These are phyloP conservation scores for Coemansia sp. DNA, from an alignment of 192 early-diverging fungal genomes.

Conservation along the genomic window DNA sequence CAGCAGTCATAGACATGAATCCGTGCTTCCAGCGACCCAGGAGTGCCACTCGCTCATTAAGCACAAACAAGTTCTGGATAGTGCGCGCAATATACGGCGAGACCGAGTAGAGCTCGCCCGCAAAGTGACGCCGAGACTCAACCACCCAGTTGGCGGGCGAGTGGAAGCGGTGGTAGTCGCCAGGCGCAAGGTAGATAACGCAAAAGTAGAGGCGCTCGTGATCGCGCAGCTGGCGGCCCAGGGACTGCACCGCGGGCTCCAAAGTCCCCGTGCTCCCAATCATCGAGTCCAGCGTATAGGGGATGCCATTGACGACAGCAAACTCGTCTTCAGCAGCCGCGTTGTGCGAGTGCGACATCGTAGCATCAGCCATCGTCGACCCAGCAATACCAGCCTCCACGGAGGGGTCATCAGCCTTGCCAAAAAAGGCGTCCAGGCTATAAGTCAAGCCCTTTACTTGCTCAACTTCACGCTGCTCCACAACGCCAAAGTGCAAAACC, in stretches of 20 bases:
- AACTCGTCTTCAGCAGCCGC: slow-evolving; percentile 79
- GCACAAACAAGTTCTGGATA: slow-evolving; percentile 87
- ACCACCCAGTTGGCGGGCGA: slow-evolving; percentile 95
- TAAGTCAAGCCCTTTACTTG: slow-evolving; percentile 96
- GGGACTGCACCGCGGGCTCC: slow-evolving; percentile 26
- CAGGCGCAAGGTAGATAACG: slow-evolving; percentile 96
- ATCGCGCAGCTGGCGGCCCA: slow-evolving; percentile 52
- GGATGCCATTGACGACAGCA: slow-evolving; percentile 84
- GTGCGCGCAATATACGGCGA: slow-evolving; percentile 85
- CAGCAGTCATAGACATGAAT: slow-evolving; percentile 95
- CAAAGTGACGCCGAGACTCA: slow-evolving; percentile 84
- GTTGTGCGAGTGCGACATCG: slow-evolving; percentile 56
- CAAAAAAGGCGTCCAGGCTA: slow-evolving; percentile 83
- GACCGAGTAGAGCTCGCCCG: slow-evolving; percentile 93
- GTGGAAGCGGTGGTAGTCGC: slow-evolving; percentile 99
- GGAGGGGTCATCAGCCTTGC: slow-evolving; percentile 42
- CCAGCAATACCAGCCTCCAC: slow-evolving; percentile 33
- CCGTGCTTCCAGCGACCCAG: slow-evolving; percentile 91
- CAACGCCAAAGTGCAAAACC: slow-evolving; percentile 85
- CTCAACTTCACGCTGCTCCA: slow-evolving; percentile 76
- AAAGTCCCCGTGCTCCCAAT: slow-evolving; percentile 57
- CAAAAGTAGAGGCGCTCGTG: slow-evolving; percentile 83
- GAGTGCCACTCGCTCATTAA: slow-evolving; percentile 95
- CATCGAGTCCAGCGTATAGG: slow-evolving; percentile 75
- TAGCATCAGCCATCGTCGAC: slow-evolving; percentile 40